phyloP scores from a whole-genome alignment of 192 early-diverging fungal species.

The Entomortierella parvispora region DNA sequence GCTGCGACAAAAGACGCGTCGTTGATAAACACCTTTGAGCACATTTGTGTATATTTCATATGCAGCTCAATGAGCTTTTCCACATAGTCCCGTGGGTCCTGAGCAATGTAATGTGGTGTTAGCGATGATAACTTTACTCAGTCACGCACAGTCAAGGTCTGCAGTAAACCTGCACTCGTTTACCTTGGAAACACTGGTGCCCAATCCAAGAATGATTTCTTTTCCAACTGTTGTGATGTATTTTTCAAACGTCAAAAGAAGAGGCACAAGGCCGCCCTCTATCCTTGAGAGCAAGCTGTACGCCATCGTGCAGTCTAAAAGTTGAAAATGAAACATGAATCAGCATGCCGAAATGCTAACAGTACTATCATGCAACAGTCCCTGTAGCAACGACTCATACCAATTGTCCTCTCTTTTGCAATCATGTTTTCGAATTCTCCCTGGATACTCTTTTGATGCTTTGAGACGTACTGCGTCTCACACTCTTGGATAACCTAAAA shows the following conservation, averaged over 20 bases:
- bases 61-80: conserved; percentile 74
- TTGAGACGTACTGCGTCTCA: conserved; percentile 77
- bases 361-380: neutral
- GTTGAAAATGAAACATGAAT: neutral
- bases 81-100: conserved; percentile 82
- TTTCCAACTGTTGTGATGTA: conserved; percentile 70
- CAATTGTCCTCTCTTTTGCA: conserved; percentile 64
- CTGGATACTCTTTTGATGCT: conserved; percentile 70
- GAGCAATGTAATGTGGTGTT: neutral
- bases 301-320: conserved; percentile 71
- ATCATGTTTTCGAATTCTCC: conserved; percentile 79
- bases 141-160: neutral
- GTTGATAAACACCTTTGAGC: conserved; percentile 67
- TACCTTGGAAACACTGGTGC: conserved; percentile 61
- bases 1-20: conserved; percentile 78
- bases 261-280: conserved; percentile 65
- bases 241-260: conserved; percentile 71
- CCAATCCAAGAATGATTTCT: conserved; percentile 61
- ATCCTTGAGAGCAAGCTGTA: conserved; percentile 75
- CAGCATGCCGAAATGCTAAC: too few species aligned
- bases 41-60: conserved; percentile 68
- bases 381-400: conserved; percentile 25
- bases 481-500: conserved; percentile 76
- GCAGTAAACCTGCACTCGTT: too few species aligned
- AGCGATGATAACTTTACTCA: too few species aligned